These are phyloP conservation scores for Pichia sp. DNA, from an alignment of 1,139 yeast species.

Conservation along the genomic window DNA sequence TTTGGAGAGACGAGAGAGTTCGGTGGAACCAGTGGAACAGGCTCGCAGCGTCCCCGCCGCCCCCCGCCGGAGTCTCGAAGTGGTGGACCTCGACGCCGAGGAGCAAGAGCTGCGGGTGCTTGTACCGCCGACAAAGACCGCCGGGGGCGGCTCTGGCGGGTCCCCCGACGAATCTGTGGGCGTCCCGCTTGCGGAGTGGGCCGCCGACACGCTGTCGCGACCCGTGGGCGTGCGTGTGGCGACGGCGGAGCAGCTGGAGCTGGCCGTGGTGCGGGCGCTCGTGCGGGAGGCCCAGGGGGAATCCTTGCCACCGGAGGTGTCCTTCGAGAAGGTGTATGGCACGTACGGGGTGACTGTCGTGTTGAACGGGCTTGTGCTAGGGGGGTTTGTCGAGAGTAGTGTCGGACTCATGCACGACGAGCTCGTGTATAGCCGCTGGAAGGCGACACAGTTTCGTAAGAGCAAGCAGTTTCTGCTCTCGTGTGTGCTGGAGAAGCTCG, in stretches of 20 bases:
- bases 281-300: neutral
- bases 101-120: neutral
- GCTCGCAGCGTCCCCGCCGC: neutral
- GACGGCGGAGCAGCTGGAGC: neutral
- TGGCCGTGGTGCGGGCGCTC: neutral
- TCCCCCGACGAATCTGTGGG: neutral
- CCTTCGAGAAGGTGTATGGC: neutral
- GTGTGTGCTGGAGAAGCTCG: neutral
- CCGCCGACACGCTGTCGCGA: neutral
- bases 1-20: neutral
- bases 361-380: conserved; percentile 1
- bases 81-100: conserved; percentile 2
- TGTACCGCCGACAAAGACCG: neutral
- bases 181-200: neutral
- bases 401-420: neutral
- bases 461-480: conserved; percentile 1
- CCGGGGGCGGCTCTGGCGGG: too few species aligned
- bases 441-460: neutral
- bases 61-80: neutral
- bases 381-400: neutral
- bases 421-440: neutral
- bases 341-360: neutral
- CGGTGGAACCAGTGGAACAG: neutral
- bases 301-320: neutral
- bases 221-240: neutral